phyloP scores from a whole-genome alignment of 257 asterid species.

The Solanum piurae region DNA sequence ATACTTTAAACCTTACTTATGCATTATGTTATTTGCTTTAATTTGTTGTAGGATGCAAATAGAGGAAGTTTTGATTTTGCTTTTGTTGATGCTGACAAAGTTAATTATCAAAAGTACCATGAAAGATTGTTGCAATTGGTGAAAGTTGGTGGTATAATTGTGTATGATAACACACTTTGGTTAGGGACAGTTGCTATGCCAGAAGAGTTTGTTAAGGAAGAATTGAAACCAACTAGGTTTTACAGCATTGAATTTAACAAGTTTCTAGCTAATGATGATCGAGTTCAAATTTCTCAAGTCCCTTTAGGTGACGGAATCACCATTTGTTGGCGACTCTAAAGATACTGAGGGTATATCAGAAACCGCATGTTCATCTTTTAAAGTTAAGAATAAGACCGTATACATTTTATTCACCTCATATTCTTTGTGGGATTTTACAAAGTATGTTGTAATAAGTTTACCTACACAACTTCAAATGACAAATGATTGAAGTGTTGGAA shows the following conservation, averaged over 20 bases:
- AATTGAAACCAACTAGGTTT: not conserved
- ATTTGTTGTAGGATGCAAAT: slow-evolving; percentile 12
- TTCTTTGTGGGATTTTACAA: no score
- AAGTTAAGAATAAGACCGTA: not conserved
- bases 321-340: slow-evolving; percentile 17
- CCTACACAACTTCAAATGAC: no score
- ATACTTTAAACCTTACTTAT: not conserved
- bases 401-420: no score
- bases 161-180: slow-evolving; percentile 32
- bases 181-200: slow-evolving; percentile 26
- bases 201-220: slow-evolving; percentile 13
- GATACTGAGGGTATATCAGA: not conserved
- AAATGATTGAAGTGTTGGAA: no score
- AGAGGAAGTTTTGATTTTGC: slow-evolving; percentile 23
- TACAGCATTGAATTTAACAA: slow-evolving; percentile 26
- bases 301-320: slow-evolving; percentile 56
- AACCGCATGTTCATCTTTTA: not conserved
- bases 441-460: not conserved
- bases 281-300: slow-evolving; percentile 33
- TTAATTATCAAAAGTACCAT: slow-evolving; percentile 21
- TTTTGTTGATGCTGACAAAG: slow-evolving; percentile 33
- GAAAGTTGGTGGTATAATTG: slow-evolving; percentile 21
- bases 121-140: slow-evolving; percentile 20
- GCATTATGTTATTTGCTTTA: not conserved
- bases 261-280: slow-evolving; percentile 25